Evolutionary conservation across 192 early-diverging fungal genomes (phyloP).

Genomic region (Coemansia pectinata): DNA sequence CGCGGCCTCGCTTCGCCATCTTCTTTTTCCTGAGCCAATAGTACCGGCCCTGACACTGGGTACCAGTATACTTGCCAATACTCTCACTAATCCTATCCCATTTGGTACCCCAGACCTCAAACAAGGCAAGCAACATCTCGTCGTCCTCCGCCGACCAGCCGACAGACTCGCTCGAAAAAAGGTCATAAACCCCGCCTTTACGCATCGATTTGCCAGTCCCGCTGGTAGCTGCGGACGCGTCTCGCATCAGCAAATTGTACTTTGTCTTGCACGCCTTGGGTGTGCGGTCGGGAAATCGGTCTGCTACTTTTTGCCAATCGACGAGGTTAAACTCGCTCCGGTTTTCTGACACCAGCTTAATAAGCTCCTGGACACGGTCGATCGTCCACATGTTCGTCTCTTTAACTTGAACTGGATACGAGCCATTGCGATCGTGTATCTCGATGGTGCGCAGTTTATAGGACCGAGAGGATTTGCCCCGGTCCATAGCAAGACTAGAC

Average conservation of each 20-base stretch:
- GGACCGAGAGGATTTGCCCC: neutral
- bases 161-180: neutral
- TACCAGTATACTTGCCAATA: neutral
- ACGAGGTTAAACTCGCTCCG: neutral
- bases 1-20: neutral
- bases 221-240: neutral
- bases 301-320: neutral
- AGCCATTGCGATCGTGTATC: neutral
- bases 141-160: slow-evolving; percentile 5
- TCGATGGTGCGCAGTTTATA: neutral
- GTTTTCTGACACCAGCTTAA: neutral
- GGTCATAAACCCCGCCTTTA: neutral
- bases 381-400: neutral
- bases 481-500: neutral
- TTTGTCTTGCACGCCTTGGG: neutral
- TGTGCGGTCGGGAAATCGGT: neutral
- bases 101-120: neutral
- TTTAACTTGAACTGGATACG: neutral
- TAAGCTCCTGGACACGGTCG: neutral
- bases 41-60: slow-evolving; percentile 3
- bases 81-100: neutral
- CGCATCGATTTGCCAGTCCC: neutral
- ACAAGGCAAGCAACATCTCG: neutral
- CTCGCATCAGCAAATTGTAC: neutral
- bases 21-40: slow-evolving; percentile 2